Evolutionary conservation across 306 rosid genomes (phyloP), one percentile per base, ranked within the genome.

Genomic region (Geum urbanum): DNA sequence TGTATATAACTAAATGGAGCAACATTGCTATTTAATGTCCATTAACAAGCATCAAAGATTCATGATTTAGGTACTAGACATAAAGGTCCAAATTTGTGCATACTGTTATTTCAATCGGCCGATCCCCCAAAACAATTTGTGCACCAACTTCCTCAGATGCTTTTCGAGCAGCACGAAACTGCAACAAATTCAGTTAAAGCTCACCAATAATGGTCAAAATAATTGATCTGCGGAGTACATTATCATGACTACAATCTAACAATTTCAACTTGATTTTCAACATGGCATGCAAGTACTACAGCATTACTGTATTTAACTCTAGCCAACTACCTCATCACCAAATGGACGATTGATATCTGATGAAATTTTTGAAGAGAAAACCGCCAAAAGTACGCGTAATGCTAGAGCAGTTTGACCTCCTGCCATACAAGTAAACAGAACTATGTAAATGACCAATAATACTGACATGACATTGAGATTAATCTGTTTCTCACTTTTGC

Each of bases 401-500:
- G 99, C 99, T 51, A 94, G 86, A 75, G 97, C 96, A 64, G 92
- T 84, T 79, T 87, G 97, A 64, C 96, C 91, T 75, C 97, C 98
- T 94, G 81, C 53, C 66, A 78, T 63, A 61, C 7, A 41, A 52
- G 12, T 15, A 5, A 5, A 7, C 13, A 18, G 14, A 35, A 59
- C 10, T 24, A 60, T 46, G 39, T 15, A 39, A 39, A 60, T 14
- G 22, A 55, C 37, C 15, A 10, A 22, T 20, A 9, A 8, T 11
- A 10, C 62, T 13, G 24, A 37, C 40, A 56, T 24, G 40, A 56
- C 7, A 43, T 43, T 6, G 9, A 43, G 46, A 43, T 43, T 43
- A 43, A 43, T 1, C 46, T 43, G 46, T 43, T 27, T 27, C 32
- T 27, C 32, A 27, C 32, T 27, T 27, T 27, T 27, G 32, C 32